Base-by-base conservation (phyloP, 768 basidiomycete genomes). In the Podaxis mareebaensis region DNA sequence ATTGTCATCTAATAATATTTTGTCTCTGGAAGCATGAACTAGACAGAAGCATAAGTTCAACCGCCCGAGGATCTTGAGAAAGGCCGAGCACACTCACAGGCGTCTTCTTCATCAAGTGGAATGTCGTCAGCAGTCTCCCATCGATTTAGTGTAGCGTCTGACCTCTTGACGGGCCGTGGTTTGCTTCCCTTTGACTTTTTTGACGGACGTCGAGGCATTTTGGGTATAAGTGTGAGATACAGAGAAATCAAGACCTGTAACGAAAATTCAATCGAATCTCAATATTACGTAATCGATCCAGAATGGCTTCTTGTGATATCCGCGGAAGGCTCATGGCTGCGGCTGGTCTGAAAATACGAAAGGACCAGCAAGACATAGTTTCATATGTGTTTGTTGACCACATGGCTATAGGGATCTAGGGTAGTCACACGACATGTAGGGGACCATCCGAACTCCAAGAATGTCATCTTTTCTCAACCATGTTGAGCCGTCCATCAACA, bases 1-100 rank as follows among this genome's bases (percentile, higher is more conserved):
- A 38, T 84, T 81, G n/a, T 83, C 88, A 42, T 92, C 88, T 4
- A 97, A 79, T 4, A 92, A 78, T 64, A 96, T 90, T 70, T 84
- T 85, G 71, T 97, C 94, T 58, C 85, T 83, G 30, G 86, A 85
- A 0, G 80, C 76, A 71, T 93, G 91, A 70, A 93, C 92, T 95
- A 67, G 3, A 52, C 40, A 6, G 46, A 36, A 65, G 26, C 52
- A 55, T 65, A 48, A 61, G 26, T 28, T 61, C 28, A 22, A 33
- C 58, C 42, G 13, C 24, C 38, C 28, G 20, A 57, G 58, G 66
- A 40, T 1, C 15, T 36, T 63, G 28, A 53, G 55, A 49, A 20
- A 15, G 39, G 58, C 26, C 24, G 46, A 48, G 48, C 61, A 53
- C 55, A 79, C 88, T 65, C 69, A 92, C 92, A 93, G 70, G 88